Percentiles rank a stretch among this genome's conserved stretches.
Evolutionary conservation across 805 yeast species (phyloP).

Genomic region (Starmerella floricola): DNA sequence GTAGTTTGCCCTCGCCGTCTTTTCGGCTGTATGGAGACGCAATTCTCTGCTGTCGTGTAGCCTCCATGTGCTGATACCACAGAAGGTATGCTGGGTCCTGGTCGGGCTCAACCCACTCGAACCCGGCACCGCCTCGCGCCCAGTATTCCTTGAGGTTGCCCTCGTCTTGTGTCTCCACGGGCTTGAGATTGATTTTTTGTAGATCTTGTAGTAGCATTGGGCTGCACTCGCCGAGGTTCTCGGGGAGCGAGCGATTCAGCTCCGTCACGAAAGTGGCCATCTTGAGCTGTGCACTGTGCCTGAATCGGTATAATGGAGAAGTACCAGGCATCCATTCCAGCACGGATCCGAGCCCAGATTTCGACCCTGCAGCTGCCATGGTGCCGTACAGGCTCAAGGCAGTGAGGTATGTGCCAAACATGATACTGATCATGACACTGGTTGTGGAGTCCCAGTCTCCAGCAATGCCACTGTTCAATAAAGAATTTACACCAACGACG

Average conservation of each 20-base stretch:
- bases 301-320: constrained; percentile 49
- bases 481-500: constrained; percentile 37
- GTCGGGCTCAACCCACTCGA: constrained; percentile 83
- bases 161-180: constrained; percentile 49
- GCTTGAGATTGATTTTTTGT: constrained; percentile 28
- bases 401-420: constrained; percentile 39
- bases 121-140: constrained; percentile 77
- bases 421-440: constrained; percentile 32
- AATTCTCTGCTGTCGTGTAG: constrained; percentile 16
- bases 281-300: constrained; percentile 54
- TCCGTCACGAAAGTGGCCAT: constrained; percentile 56
- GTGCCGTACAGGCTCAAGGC: constrained; percentile 40
- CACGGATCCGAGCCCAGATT: constrained; percentile 42
- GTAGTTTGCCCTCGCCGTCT: constrained; percentile 17
- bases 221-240: constrained; percentile 33
- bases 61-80: constrained; percentile 27
- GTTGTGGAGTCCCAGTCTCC: constrained; percentile 30
- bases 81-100: constrained; percentile 66
- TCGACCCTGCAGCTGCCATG: constrained; percentile 38
- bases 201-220: constrained; percentile 28
- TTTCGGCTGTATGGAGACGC: constrained; percentile 22
- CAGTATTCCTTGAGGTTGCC: constrained; percentile 66
- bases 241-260: constrained; percentile 41
- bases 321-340: constrained; percentile 57
- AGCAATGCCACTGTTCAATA: constrained; percentile 33